Base-by-base conservation (phyloP, 345 rosid species). In the Lepidium aucheri region DNA sequence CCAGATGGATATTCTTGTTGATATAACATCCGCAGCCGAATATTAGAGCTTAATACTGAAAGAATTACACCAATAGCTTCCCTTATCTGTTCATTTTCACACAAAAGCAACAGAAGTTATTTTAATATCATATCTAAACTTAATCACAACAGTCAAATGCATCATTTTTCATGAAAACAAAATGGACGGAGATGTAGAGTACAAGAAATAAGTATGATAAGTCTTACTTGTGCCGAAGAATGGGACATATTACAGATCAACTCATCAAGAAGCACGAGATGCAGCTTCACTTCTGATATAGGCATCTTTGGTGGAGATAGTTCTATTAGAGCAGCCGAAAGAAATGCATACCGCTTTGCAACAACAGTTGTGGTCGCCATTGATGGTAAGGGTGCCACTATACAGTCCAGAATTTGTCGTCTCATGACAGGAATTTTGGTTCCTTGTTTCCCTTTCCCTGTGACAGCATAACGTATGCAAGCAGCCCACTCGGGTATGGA, bases 401-500 rank as follows among this genome's bases (percentile, higher is more conserved):
- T 79, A 71, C 96, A 88, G 39, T 90, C 89, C 79, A 94, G 82
- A 77, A 94, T 83, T 46, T 82, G 76, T 63, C 85, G 83, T 80
- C 99, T 85, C 74, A 94, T 64, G 76, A 83, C 68, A 64, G 99
- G 97, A 78, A 79, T 80, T 75, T 75, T 78, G 13, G 88, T 83
- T 67, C 99, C 99, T 71, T 78, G 72, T 78, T 90, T 94, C 60
- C 99, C 97, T 79, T 94, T 94, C 70, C 99, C 99, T 2, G 97
- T 94, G 72, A 90, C 99, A 53, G 99, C 95, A 77, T 94, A 94
- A 63, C 99, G 96, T 80, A 94, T 80, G 66, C 99, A 94, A 65
- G 96, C 84, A 67, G 95, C 92, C 99, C 99, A 94, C 77, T 94
- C 97, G 33, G 97, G 97, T 60, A 83, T 83, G 52, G 99, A 94